Evolutionary conservation across 139 green algal genomes (phyloP).

Genomic region (Tetratostichococcus sp.): DNA sequence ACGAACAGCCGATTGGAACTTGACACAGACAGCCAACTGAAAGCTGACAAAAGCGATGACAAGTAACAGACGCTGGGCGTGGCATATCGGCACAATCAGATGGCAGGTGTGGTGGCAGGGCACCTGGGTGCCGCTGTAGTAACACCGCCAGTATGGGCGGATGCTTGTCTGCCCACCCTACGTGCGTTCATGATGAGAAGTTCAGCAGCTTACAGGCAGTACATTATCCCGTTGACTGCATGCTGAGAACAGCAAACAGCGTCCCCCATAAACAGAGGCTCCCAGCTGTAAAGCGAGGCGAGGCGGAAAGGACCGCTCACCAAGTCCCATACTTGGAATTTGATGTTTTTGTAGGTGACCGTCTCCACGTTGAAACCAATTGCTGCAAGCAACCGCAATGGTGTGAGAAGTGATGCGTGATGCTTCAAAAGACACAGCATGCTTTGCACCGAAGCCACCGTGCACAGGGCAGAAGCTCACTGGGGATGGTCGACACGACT

Average conservation of each 20-base stretch:
- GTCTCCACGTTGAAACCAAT: constrained; percentile 99
- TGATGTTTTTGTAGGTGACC: constrained; percentile 99
- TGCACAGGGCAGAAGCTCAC: constrained; percentile 50
- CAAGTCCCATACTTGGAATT: constrained; percentile 89
- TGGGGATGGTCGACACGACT: constrained; percentile 98
- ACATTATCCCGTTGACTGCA: too few species aligned
- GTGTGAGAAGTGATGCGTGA: background rate
- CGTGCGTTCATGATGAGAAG: too few species aligned
- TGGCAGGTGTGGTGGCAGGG: background rate
- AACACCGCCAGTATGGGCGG: constrained; percentile 98
- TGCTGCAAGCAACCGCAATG: constrained; percentile 47
- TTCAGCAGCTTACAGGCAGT: too few species aligned
- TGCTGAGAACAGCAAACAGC: too few species aligned
- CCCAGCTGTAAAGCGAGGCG: too few species aligned
- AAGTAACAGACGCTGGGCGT: too few species aligned
- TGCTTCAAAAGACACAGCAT: background rate
- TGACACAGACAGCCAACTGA: too few species aligned
- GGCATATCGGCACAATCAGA: background rate
- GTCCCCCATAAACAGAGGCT: too few species aligned
- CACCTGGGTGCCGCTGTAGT: constrained; percentile 92
- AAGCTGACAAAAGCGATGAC: too few species aligned
- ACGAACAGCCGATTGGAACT: too few species aligned
- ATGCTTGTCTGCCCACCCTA: constrained; percentile 87
- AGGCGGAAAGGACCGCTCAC: background rate
- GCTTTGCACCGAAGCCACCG: background rate